Evolutionary conservation across 192 early-diverging fungal species (phyloP).

Genomic region (Coemansia sp.): DNA sequence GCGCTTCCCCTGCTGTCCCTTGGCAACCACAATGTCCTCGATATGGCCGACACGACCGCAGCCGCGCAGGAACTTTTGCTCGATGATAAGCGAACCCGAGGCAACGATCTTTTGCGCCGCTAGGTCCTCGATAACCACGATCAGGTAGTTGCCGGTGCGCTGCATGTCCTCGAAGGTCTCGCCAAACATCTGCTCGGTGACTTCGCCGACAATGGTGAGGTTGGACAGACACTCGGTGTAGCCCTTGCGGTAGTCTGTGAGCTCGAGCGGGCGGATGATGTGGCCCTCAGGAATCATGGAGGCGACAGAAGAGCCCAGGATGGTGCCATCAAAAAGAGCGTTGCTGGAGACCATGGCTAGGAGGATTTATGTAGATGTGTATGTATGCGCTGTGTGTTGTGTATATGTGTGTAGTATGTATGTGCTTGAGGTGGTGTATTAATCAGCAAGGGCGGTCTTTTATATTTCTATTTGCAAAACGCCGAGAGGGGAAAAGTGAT

Average conservation of each 20-base stretch:
- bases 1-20: constrained; percentile 68
- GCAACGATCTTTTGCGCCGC: constrained; percentile 63
- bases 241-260: constrained; percentile 78
- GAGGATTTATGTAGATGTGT: neutral
- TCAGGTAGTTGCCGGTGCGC: constrained; percentile 63
- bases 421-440: neutral
- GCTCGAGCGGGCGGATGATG: constrained; percentile 69
- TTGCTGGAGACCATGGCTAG: constrained; percentile 39
- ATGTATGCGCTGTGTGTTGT: too few relatives aligned
- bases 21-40: constrained; percentile 83
- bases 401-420: neutral
- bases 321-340: constrained; percentile 39
- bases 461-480: too few relatives aligned
- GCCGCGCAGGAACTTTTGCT: constrained; percentile 84
- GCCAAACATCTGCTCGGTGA: constrained; percentile 67
- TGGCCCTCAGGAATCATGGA: constrained; percentile 64
- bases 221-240: constrained; percentile 64
- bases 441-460: too few relatives aligned
- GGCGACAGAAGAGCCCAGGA: constrained; percentile 68
- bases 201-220: constrained; percentile 74
- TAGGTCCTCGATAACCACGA: constrained; percentile 78
- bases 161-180: constrained; percentile 78
- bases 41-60: constrained; percentile 89
- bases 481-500: neutral
- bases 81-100: constrained; percentile 81